Base-by-base conservation (phyloP, 2,329 filamentous ascomycete genomes). In the Trichoderma atroviride region DNA sequence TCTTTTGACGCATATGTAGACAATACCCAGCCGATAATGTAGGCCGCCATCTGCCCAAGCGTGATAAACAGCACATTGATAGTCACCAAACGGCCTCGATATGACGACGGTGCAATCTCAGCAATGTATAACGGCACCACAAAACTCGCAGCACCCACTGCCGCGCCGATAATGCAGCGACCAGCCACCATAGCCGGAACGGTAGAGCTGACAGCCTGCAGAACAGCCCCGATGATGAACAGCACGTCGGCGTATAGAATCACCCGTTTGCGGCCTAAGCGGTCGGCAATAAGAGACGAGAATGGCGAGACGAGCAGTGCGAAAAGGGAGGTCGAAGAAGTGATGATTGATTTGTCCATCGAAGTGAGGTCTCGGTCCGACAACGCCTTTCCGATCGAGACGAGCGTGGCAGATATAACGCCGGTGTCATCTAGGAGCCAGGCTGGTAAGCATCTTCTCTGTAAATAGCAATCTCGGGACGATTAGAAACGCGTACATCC, bases 81-180 rank as follows among this genome's bases (percentile, higher is more conserved):
- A 0, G 93, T 96, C 4, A 97, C 91, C 52, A 98, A 82, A 52
- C 92, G 83, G 16, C 95, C 95, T 67, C 95, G 84, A 71, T 92
- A 88, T 27, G 88, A 85, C 1, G 92, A 88, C 0, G 95, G 94
- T 4, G 92, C 89, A 14, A 97, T 83, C 79, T 98, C 95, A 10
- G 92, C 91, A 70, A 97, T 95, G 80, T 97, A 97, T 74, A 97
- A 79, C 57, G 94, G 94, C 35, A 93, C 91, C 4, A 96, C 92
- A 74, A 96, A 92, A 76, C 90, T 93, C 10, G 91, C 92, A 2
- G 89, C 89, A 19, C 92, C 92, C 0, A 95, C 90, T 0, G 88
- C 92, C 0, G 89, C 83, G 33, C 92, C 92, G 2, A 95, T 90
- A 1, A 94, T 81, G 35, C 87, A 85, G 5, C 92, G 83, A 0